Base-by-base conservation (phyloP, 1,139 yeast genomes). In the Geotrichum siamense region DNA sequence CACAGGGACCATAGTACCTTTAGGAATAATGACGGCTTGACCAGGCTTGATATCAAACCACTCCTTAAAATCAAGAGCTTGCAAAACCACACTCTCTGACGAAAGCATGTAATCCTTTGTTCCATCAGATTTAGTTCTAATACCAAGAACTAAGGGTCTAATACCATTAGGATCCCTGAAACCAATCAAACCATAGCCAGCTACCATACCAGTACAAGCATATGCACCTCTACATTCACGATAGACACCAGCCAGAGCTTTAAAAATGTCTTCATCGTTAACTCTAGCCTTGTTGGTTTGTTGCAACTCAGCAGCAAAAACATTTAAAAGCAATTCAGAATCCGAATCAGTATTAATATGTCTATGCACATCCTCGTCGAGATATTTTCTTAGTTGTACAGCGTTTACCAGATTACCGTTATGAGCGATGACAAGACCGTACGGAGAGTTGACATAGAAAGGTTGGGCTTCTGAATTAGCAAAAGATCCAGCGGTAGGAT, bases 381-480 rank as follows among this genome's bases (percentile, higher is more conserved):
- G 74, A 61, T 82, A 82, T 55, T 76, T 71, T 56, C 80, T 75
- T 58, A 91, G 72, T 49, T 83, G 84, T 13, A 72, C 75, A 5
- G 94, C 84, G 63, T 91, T 93, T 48, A 89, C 95, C 59, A 91
- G 72, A 64, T 93, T 91, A 57, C 98, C 98, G 63, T 91, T 91
- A 65, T 91, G 98, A 48, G 93, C 78, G 63, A 93, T 63, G 36
- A 84, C 76, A 51, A 91, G 80, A 47, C 98, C 98, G 58, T 87
- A 91, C 3, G 98, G 98, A 38, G 96, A 80, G 68, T 91, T 91
- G 53, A 91, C 99, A 61, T 93, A 91, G 60, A 91, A 93, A 4
- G 99, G 99, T 68, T 91, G 99, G 3, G 99, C 98, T 67, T 91
- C 99, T 48, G 94, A 80, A 50, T 89, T 91, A 44, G 97, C 93